Evolutionary conservation across 768 basidiomycete genomes (phyloP).

Genomic region (Infundibulicybe gibba): DNA sequence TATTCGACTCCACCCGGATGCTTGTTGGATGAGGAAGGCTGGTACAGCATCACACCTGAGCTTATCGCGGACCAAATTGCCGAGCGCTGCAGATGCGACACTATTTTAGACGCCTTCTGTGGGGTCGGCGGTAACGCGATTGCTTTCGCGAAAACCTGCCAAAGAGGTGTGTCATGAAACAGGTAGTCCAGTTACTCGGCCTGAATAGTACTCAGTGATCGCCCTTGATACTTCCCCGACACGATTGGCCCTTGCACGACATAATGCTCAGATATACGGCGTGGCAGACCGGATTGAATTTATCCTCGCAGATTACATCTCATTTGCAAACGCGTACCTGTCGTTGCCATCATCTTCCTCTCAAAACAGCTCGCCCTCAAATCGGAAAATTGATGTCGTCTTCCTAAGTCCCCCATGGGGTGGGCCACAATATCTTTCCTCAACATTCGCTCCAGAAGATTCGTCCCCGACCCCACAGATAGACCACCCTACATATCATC

Average conservation of each 20-base stretch:
- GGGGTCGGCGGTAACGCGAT: conserved; percentile 98
- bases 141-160: conserved; percentile 94
- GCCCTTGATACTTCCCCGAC: conserved; percentile 85
- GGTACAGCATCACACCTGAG: conserved; percentile 97
- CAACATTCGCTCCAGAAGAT: conserved; percentile 12
- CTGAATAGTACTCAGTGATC: conserved; percentile 58
- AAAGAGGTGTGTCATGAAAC: conserved; percentile 62
- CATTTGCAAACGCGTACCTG: conserved; percentile 62
- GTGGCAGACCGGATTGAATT: conserved; percentile 96
- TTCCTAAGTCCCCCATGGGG: conserved; percentile 98
- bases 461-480: conserved; percentile 8
- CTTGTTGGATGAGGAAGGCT: conserved; percentile 92
- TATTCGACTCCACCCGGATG: conserved; percentile 72
- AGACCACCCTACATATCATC: conserved; percentile 55
- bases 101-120: conserved; percentile 91
- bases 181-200: neutral
- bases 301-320: conserved; percentile 79
- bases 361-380: conserved; percentile 2
- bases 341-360: conserved; percentile 21
- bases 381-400: conserved; percentile 76
- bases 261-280: conserved; percentile 93
- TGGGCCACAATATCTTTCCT: conserved; percentile 67
- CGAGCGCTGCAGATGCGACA: conserved; percentile 82
- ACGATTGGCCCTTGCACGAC: conserved; percentile 86
- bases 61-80: conserved; percentile 91